Evolutionary conservation across 139 green algal species (phyloP), one percentile per base, ranked within the genome.

Genomic region (Spirogloea muscicola): DNA sequence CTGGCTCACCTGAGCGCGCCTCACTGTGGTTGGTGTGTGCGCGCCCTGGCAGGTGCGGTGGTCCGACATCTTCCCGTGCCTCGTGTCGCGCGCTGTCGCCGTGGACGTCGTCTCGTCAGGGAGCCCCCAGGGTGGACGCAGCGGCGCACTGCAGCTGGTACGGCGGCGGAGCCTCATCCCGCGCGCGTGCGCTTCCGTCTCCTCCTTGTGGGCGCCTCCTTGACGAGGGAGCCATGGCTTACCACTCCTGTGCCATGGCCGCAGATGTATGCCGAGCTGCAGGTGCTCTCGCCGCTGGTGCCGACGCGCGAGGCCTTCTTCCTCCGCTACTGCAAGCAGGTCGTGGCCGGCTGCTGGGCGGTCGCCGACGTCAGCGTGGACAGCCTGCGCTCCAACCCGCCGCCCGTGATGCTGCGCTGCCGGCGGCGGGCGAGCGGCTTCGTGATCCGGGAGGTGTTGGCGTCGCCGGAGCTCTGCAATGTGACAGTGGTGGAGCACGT

Each of bases 271-370:
- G 29, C 68, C 3, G 70, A 79, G 34, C 37, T 60, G 34, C 70
- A 79, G 42, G 40, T 76, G 37, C 70, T 79, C 9, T 77, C 70
- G 9, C 70, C 70, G 0, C 70, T 78, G 37, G 70, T 79, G 36
- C 70, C 59, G 1, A 79, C 70, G 7, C 58, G 70, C 18, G 61
- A 76, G 25, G 70, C 61, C 63, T 67, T 62, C 43, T 79, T 79
- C 61, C 70, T 79, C 37, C 70, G 70, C 59, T 79, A 77, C 70
- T 79, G 70, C 61, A 76, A 76, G 42, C 40, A 72, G 40, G 13
- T 79, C 33, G 43, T 42, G 27, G 64, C 36, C 31, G 33, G 34
- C 39, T 68, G 42, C 31, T 76, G 67, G 67, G 49, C 13, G 27
- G 55, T 67, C 0, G 49, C 33, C 1, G 67, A 76, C 27, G 27